Conservation (phyloP, 352 stramenopile genomes). For the Phytophthora melonis region DNA sequence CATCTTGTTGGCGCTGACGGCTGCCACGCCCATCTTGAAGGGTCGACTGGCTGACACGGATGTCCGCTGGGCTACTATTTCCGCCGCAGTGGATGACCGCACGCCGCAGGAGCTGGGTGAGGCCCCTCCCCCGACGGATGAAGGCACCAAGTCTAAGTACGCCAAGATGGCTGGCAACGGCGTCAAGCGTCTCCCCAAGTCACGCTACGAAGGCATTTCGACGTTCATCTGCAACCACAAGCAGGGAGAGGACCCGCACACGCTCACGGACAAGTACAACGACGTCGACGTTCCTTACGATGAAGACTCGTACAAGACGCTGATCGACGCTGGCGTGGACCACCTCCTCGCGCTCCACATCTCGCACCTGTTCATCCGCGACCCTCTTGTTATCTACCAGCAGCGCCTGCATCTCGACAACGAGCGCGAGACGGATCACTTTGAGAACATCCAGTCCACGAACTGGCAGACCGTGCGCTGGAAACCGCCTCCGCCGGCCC, state of each 20-base stretch:
- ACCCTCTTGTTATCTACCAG: conserved; percentile 97
- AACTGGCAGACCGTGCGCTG: conserved; percentile 99
- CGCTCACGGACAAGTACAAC: conserved; percentile 90
- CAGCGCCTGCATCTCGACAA: conserved; percentile 90
- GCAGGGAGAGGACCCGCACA: conserved; percentile 76
- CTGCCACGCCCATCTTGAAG: conserved; percentile 98
- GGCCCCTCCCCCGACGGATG: conserved; percentile 46
- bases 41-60: conserved; percentile 94
- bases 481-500: conserved; percentile 97
- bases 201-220: conserved; percentile 92
- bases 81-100: conserved; percentile 96
- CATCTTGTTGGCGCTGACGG: conserved; percentile 98
- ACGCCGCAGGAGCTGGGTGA: conserved; percentile 84
- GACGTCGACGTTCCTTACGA: conserved; percentile 97
- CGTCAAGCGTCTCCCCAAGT: conserved; percentile 95
- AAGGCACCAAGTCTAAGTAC: conserved; percentile 74
- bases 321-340: conserved; percentile 95
- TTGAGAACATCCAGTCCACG: conserved; percentile 99
- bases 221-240: conserved; percentile 93
- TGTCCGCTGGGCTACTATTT: conserved; percentile 97
- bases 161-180: conserved; percentile 94
- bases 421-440: conserved; percentile 93
- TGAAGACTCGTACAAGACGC: conserved; percentile 91
- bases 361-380: conserved; percentile 98
- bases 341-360: conserved; percentile 97